Evolutionary conservation across 352 stramenopile genomes (phyloP).

Genomic region (Globisporangium canariense): DNA sequence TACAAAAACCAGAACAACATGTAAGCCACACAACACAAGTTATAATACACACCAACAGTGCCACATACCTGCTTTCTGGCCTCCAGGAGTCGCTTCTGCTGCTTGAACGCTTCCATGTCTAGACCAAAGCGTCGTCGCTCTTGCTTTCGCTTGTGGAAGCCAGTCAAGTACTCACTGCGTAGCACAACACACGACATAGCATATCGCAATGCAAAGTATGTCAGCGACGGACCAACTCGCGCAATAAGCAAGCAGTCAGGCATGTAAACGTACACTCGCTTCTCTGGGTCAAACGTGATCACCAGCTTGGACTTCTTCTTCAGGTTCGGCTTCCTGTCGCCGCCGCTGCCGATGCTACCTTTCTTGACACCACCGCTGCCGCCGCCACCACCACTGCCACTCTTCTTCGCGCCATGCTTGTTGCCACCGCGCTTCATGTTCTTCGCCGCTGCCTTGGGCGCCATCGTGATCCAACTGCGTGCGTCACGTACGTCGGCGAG

Average conservation of each 20-base stretch:
- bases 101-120: slow-evolving; percentile 89
- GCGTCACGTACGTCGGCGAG: neutral
- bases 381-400: slow-evolving; percentile 21
- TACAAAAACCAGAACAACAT: slow-evolving; percentile 7
- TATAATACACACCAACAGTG: too few species aligned
- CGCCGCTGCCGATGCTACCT: slow-evolving; percentile 19
- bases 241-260: neutral
- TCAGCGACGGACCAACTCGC: neutral
- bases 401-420: slow-evolving; percentile 30
- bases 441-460: slow-evolving; percentile 9
- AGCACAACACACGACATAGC: neutral
- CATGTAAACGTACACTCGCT: slow-evolving; percentile 62
- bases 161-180: slow-evolving; percentile 75
- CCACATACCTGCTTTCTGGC: slow-evolving; percentile 57
- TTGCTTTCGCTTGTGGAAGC: slow-evolving; percentile 87
- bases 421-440: slow-evolving; percentile 19
- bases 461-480: slow-evolving; percentile 2
- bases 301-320: slow-evolving; percentile 88
- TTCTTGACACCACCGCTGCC: slow-evolving; percentile 20
- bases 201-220: neutral
- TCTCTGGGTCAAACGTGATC: slow-evolving; percentile 83
- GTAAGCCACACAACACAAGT: too few species aligned
- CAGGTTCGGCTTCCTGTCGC: slow-evolving; percentile 30
- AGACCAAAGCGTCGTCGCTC: slow-evolving; percentile 81
- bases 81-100: slow-evolving; percentile 79